Percentiles rank a stretch among this genome's conserved stretches.
Evolutionary conservation across 2,329 filamentous ascomycete genomes (phyloP).

Genomic region (Stemphylium lycopersici): DNA sequence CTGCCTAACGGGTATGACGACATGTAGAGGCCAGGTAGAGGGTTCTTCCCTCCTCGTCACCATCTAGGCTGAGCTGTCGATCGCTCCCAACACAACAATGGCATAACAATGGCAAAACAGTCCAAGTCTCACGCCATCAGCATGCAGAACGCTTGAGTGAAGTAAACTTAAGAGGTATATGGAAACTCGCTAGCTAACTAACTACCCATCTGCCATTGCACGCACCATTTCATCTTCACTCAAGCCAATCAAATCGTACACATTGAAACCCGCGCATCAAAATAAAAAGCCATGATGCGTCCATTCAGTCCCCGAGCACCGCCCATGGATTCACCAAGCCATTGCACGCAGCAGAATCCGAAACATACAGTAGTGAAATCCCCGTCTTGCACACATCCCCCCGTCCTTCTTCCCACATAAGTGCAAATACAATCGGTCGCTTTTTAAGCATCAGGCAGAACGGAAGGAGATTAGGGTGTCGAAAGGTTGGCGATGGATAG

Average conservation of each 20-base stretch:
- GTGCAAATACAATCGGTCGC: conserved; percentile 19
- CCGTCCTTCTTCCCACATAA: conserved; percentile 2
- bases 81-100: neutral
- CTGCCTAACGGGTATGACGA: too few relatives aligned
- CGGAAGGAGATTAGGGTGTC: conserved; percentile 18
- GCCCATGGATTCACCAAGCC: conserved; percentile 10
- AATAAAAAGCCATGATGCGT: conserved; percentile 5
- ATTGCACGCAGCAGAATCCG: conserved; percentile 16
- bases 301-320: neutral
- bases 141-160: neutral
- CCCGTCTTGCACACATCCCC: conserved; percentile 12
- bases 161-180: conserved; percentile 11
- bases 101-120: neutral
- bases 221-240: conserved; percentile 9
- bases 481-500: conserved; percentile 22
- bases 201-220: neutral
- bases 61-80: neutral
- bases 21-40: too few relatives aligned
- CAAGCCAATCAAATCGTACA: conserved; percentile 15
- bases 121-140: neutral
- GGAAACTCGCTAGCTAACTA: conserved; percentile 13
- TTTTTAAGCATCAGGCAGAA: conserved; percentile 29
- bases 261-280: conserved; percentile 7
- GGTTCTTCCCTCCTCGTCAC: too few relatives aligned
- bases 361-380: conserved; percentile 26